A percentile compares a stretch with the other conserved stretches of the same genome.
Conservation (phyloP, 306 rosid genomes). For the Elaeagnus macrophylla region DNA sequence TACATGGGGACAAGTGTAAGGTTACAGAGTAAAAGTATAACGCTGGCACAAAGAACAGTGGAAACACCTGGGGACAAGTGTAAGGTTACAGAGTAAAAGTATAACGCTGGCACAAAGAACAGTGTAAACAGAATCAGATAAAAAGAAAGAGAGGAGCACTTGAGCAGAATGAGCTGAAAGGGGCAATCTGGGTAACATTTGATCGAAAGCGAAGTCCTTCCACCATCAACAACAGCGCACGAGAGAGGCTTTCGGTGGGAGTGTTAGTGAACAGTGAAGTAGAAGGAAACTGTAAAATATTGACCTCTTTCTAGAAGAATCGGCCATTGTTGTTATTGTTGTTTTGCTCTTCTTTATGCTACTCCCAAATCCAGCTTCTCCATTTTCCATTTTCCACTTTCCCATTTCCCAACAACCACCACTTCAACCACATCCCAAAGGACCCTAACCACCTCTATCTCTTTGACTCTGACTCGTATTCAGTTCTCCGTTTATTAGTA, state of each 20-base stretch:
- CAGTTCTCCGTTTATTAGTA: too few relatives aligned
- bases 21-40: not conserved
- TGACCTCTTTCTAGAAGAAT: not conserved
- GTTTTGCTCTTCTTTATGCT: conserved; percentile 17
- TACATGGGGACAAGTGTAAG: conserved; percentile 24
- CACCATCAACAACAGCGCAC: conserved; percentile 3
- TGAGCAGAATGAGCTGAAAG: conserved; percentile 7
- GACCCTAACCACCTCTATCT: conserved; percentile 9
- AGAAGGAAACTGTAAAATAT: conserved; percentile 26
- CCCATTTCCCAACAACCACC: conserved; percentile 20
- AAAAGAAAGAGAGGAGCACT: not conserved
- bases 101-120: conserved; percentile 9
- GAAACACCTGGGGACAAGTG: too few relatives aligned
- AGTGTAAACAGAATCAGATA: not conserved
- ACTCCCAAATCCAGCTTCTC: conserved; percentile 15
- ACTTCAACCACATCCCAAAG: not conserved
- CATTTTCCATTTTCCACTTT: conserved; percentile 5
- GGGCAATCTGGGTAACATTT: conserved; percentile 13
- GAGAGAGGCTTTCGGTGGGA: not conserved
- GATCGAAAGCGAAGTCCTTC: not conserved
- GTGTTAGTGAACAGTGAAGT: conserved; percentile 27
- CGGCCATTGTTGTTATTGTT: not conserved
- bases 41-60: conserved; percentile 9
- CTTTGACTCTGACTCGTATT: not conserved
- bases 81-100: conserved; percentile 4